phyloP scores from a whole-genome alignment of 345 rosid species.

The Eutrema japonicum region DNA sequence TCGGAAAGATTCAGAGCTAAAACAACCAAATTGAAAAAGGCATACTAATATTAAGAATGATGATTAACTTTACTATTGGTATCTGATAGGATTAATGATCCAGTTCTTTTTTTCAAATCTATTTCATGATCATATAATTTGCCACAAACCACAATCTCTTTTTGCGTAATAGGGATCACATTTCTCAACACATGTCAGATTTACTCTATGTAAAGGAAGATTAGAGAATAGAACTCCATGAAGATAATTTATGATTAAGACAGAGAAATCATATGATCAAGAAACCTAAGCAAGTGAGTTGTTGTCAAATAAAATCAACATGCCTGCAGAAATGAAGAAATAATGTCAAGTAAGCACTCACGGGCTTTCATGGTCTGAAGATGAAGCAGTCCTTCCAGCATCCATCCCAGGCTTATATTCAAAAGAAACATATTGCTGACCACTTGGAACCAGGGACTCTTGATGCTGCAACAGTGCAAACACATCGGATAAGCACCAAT shows the following conservation, averaged over 20 bases:
- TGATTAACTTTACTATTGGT: neutral
- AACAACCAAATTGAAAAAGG: neutral
- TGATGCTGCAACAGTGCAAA: conserved; percentile 71
- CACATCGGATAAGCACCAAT: conserved; percentile 23
- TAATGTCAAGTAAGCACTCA: conserved; percentile 56
- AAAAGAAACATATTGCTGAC: conserved; percentile 86
- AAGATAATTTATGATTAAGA: conserved; percentile 19
- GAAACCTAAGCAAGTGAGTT: conserved; percentile 11
- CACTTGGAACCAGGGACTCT: conserved; percentile 76
- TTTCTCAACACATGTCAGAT: conserved; percentile 2
- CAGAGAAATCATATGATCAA: conserved; percentile 13
- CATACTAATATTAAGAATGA: neutral
- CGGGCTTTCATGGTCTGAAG: conserved; percentile 98
- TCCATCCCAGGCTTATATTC: conserved; percentile 98
- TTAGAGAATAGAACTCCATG: neutral
- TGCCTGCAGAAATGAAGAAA: conserved; percentile 14
- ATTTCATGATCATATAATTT: neutral
- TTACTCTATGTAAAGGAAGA: conserved; percentile 17
- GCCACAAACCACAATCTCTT: conserved; percentile 7
- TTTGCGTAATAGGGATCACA: neutral
- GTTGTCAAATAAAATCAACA: neutral
- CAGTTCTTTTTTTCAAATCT: neutral
- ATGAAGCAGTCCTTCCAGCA: conserved; percentile 84
- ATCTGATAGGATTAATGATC: conserved; percentile 15
- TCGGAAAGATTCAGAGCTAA: conserved; percentile 20